These are phyloP conservation scores for Fusarium sublunatum DNA, from an alignment of 2,329 filamentous ascomycete genomes.

Conservation along the genomic window DNA sequence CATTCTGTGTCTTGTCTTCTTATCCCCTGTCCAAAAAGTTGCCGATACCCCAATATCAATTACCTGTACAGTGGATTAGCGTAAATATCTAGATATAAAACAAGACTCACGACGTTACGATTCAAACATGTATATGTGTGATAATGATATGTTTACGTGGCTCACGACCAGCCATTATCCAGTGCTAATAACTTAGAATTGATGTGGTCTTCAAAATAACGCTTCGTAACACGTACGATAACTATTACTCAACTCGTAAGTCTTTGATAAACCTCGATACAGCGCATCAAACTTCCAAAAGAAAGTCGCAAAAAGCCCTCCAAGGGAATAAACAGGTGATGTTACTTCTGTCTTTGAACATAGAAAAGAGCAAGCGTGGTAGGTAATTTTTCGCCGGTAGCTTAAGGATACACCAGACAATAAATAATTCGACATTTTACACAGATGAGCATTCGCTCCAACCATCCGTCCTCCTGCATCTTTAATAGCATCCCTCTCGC, in stretches of 20 bases:
- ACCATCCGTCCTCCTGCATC: conserved; percentile 28
- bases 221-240: background rate
- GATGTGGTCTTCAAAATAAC: no score
- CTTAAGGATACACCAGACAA: conserved; percentile 45
- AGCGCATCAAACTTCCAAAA: background rate
- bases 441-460: conserved; percentile 28
- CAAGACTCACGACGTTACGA: conserved; percentile 33
- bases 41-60: conserved; percentile 16
- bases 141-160: background rate
- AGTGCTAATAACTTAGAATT: background rate
- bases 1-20: conserved; percentile 17
- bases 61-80: conserved; percentile 10
- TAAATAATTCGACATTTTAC: conserved; percentile 41
- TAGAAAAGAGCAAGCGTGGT: conserved; percentile 39
- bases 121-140: background rate
- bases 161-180: background rate
- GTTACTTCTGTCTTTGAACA: conserved; percentile 31
- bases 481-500: conserved; percentile 29
- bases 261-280: background rate
- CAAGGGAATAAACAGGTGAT: conserved; percentile 11
- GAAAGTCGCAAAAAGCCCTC: conserved; percentile 5
- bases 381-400: conserved; percentile 48
- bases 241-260: background rate
- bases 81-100: conserved; percentile 21
- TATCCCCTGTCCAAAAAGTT: conserved; percentile 10